These are phyloP conservation scores for Akanthomyces dipterigenus DNA, from an alignment of 2,329 filamentous ascomycete genomes.

Conservation along the genomic window DNA sequence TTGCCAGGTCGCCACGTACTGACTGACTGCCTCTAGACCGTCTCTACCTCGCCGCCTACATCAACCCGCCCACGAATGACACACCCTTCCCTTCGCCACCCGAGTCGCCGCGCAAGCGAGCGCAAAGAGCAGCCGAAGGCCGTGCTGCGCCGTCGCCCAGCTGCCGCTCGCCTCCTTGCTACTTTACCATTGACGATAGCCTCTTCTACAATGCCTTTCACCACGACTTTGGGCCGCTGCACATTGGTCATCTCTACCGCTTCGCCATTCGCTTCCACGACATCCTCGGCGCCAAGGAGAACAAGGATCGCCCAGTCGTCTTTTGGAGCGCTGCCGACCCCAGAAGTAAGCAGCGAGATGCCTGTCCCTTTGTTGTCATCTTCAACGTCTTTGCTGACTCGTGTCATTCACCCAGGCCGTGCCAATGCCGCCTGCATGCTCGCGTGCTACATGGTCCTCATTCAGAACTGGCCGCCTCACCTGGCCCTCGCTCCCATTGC, in stretches of 20 bases:
- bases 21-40: slow-evolving; percentile 57
- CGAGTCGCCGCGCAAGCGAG: slow-evolving; percentile 29
- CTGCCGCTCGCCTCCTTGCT: slow-evolving; percentile 59
- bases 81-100: slow-evolving; percentile 75
- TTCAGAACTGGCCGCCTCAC: slow-evolving; percentile 96
- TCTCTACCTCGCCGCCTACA: slow-evolving; percentile 89
- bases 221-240: slow-evolving; percentile 93
- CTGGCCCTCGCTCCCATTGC: slow-evolving; percentile 91
- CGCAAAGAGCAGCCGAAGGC: slow-evolving; percentile 54
- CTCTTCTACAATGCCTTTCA: slow-evolving; percentile 98
- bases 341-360: slow-evolving; percentile 56
- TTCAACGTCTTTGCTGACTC: not conserved
- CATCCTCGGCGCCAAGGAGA: slow-evolving; percentile 83
- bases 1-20: not conserved
- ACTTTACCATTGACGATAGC: slow-evolving; percentile 90
- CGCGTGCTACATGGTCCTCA: slow-evolving; percentile 97
- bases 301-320: slow-evolving; percentile 82
- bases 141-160: slow-evolving; percentile 28
- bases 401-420: slow-evolving; percentile 55
- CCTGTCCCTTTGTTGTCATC: not conserved
- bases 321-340: slow-evolving; percentile 94
- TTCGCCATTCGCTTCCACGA: slow-evolving; percentile 96
- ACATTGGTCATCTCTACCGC: slow-evolving; percentile 94
- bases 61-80: slow-evolving; percentile 69
- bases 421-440: slow-evolving; percentile 92